Base-by-base conservation (phyloP, 805 yeast species). In the Yamadazyma endophytica region DNA sequence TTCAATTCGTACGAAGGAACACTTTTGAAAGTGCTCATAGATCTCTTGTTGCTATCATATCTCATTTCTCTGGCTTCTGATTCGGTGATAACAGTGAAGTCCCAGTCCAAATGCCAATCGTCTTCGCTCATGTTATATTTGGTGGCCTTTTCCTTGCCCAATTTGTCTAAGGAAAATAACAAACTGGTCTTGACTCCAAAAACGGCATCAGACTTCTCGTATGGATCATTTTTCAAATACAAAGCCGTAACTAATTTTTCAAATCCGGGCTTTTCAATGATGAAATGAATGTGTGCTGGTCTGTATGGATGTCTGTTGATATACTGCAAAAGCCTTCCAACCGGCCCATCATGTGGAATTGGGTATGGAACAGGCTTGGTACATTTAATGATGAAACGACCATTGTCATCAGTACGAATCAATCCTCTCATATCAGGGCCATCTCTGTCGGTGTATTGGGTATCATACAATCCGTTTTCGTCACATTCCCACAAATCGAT, bases 301-400 rank as follows among this genome's bases (percentile, higher is more conserved):
- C 66, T 45, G 39, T 45, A 49, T 23, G 67, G 65, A 39, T 61
- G 67, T 37, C 66, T 45, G 23, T 55, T 55, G 40, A 61, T 49
- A 17, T 35, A 22, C 27, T 54, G 42, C 16, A 60, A 45, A 32
- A 60, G 33, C 22, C 46, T 36, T 9, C 66, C 66, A 6, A 55
- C 66, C 6, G 66, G 67, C 6, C 67, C 67, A 41, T 60, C 66
- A 39, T 49, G 49, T 9, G 66, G 66, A 26, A 60, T 61, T 14
- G 64, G 65, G 32, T 60, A 60, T 14, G 66, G 46, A 9, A 54
- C 55, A 12, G 67, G 67, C 26, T 45, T 46, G 30, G 56, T 41
- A 25, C 61, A 57, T 19, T 42, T 42, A 20, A 56, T 47, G 13
- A 43, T 33, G 36, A 47, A 58, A 19, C 39, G 31, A 24, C 44